Conservation (phyloP, 73 alveolate species). For the Symbiodinium pilosum region DNA sequence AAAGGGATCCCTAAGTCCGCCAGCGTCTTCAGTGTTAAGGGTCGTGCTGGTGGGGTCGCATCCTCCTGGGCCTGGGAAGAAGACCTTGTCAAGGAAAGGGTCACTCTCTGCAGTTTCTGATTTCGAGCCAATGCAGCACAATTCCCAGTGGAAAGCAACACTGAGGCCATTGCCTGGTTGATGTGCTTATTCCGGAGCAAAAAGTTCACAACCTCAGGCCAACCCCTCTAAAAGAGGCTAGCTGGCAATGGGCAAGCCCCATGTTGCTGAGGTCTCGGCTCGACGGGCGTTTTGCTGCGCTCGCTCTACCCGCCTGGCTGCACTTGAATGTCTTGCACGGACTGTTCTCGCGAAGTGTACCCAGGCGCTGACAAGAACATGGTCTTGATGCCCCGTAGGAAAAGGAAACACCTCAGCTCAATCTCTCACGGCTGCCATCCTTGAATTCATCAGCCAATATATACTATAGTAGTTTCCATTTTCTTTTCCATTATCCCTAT, state of each 20-base stretch:
- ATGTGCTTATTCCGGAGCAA: slow-evolving; percentile 38
- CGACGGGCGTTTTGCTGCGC: slow-evolving; percentile 89
- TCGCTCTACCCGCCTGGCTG: slow-evolving; percentile 64
- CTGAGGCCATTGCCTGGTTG: slow-evolving; percentile 21
- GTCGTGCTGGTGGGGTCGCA: slow-evolving; percentile 57
- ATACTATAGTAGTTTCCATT: no score
- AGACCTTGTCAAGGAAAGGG: not conserved
- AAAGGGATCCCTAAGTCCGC: no score
- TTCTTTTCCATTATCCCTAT: no score
- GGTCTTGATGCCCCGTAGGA: slow-evolving; percentile 75
- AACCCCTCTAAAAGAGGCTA: no score
- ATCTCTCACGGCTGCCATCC: not conserved
- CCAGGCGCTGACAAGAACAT: slow-evolving; percentile 40
- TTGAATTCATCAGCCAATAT: no score
- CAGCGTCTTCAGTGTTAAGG: not conserved
- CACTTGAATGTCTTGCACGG: not conserved
- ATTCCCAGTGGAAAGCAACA: not conserved
- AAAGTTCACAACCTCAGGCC: slow-evolving; percentile 56
- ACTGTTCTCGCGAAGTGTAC: not conserved
- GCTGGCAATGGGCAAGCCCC: no score
- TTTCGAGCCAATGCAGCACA: not conserved
- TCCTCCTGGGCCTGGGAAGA: slow-evolving; percentile 84
- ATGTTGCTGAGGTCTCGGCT: slow-evolving; percentile 21
- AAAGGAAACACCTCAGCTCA: slow-evolving; percentile 58
- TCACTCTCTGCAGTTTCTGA: no score